phyloP scores from a whole-genome alignment of 1,284 basidiomycete genomes.

The Leccinum fallax region DNA sequence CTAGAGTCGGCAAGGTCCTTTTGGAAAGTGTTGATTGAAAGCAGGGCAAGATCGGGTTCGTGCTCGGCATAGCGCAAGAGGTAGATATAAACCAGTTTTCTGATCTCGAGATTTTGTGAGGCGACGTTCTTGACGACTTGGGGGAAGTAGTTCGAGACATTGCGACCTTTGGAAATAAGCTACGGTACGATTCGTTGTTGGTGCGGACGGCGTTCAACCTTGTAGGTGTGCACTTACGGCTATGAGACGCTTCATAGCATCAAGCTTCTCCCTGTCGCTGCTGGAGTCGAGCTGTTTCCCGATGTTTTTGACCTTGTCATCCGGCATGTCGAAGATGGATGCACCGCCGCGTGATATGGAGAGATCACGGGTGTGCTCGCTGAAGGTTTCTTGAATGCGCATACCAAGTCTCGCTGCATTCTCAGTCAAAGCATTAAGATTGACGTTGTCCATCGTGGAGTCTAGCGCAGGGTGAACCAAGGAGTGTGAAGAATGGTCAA shows the following conservation, averaged over 20 bases:
- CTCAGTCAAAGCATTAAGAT: slow-evolving; percentile 70
- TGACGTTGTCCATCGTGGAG: slow-evolving; percentile 43
- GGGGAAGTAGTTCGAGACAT: slow-evolving; percentile 91
- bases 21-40: slow-evolving; percentile 99
- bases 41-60: slow-evolving; percentile 91
- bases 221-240: slow-evolving; percentile 59
- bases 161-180: slow-evolving; percentile 92
- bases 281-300: slow-evolving; percentile 84
- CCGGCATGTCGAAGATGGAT: slow-evolving; percentile 64
- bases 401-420: slow-evolving; percentile 80
- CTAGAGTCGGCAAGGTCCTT: slow-evolving; percentile 92
- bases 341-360: slow-evolving; percentile 55
- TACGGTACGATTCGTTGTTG: slow-evolving; percentile 36
- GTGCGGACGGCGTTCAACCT: slow-evolving; percentile 4
- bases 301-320: slow-evolving; percentile 79
- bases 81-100: slow-evolving; percentile 98
- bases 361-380: slow-evolving; percentile 77
- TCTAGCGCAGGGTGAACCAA: neutral
- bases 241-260: slow-evolving; percentile 91
- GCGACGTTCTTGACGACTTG: slow-evolving; percentile 95
- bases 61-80: slow-evolving; percentile 90
- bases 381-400: slow-evolving; percentile 77
- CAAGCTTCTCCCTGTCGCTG: slow-evolving; percentile 86
- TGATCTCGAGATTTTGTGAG: slow-evolving; percentile 87
- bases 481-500: neutral